phyloP scores from a whole-genome alignment of 1,284 basidiomycete genomes.

The Irpex sp. region DNA sequence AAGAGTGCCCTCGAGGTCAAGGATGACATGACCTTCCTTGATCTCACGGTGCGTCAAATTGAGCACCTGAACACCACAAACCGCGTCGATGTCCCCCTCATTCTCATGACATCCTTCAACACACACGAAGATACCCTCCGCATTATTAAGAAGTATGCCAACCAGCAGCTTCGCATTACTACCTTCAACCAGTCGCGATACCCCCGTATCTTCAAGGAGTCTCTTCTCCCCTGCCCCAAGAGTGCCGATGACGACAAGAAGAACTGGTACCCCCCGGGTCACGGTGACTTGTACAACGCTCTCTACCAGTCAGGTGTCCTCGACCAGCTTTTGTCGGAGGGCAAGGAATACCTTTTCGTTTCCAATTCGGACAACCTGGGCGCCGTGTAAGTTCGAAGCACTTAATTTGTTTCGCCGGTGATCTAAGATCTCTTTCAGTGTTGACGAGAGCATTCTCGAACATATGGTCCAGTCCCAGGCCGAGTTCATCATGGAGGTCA shows the following conservation, averaged over 20 bases:
- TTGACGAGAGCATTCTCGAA: constrained; percentile 76
- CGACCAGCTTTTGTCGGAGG: constrained; percentile 90
- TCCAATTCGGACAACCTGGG: constrained; percentile 99
- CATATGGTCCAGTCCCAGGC: constrained; percentile 87
- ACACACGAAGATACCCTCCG: constrained; percentile 95
- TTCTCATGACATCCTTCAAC: constrained; percentile 99
- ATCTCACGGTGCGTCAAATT: constrained; percentile 95
- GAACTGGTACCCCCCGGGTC: constrained; percentile 98
- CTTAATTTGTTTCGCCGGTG: background rate
- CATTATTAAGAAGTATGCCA: constrained; percentile 99
- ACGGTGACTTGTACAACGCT: constrained; percentile 96
- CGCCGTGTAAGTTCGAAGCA: constrained; percentile 64
- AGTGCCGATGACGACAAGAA: constrained; percentile 89
- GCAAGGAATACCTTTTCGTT: constrained; percentile 99
- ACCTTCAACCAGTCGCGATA: constrained; percentile 99
- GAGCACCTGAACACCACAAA: constrained; percentile 78
- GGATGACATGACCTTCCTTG: constrained; percentile 99
- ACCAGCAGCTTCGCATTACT: constrained; percentile 93
- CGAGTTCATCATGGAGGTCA: constrained; percentile 98
- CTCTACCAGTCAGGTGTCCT: constrained; percentile 93
- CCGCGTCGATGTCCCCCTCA: constrained; percentile 87
- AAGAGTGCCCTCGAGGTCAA: constrained; percentile 91
- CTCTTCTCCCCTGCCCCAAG: constrained; percentile 85
- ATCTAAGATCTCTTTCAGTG: constrained; percentile 28
- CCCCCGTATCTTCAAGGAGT: constrained; percentile 96